Evolutionary conservation across 2,329 filamentous ascomycete genomes (phyloP), one percentile per base, ranked within the genome.

Genomic region (Ophiognomonia clavigignenti-juglandacearum): DNA sequence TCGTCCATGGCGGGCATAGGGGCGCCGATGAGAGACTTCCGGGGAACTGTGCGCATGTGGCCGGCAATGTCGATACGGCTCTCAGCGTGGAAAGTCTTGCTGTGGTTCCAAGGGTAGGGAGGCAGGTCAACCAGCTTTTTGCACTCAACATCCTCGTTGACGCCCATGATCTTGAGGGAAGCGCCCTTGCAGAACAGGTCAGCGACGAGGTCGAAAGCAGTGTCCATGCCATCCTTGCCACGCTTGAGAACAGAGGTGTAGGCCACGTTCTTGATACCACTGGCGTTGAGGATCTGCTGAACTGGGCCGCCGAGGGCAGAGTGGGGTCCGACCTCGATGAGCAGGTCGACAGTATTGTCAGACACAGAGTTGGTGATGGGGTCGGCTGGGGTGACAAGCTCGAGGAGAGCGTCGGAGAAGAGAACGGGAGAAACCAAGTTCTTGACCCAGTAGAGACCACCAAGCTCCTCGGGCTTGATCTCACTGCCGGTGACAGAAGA

Each of bases 181-280:
- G 42, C 23, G 24, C 49, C 49, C 16, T 39, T 35, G 38, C 34
- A 27, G 45, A 51, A 48, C 5, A 51, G 45, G 6, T 48, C 42
- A 27, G 40, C 38, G 6, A 38, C 49, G 18, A 51, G 45, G 13
- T 48, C 20, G 27, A 48, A 42, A 26, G 45, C 39, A 4, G 49
- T 51, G 34, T 51, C 38, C 16, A 48, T 29, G 16, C 45, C 45
- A 23, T 48, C 65, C 41, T 48, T 45, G 32, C 49, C 38, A 9
- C 78, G 72, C 3, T 75, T 56, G 2, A 86, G 71, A 0, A 65
- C 63, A 1, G 71, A 66, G 6, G 62, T 60, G 46, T 76, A 76
- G 20, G 31, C 45, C 6, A 51, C 45, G 47, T 48, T 51, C 31
- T 48, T 42, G 6, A 48, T 45, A n/a, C 55, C 56, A 6, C 62